A percentile compares a stretch with the other conserved stretches of the same genome.
These are phyloP conservation scores for Boletus barrowsii DNA, from an alignment of 768 basidiomycete species.

Conservation along the genomic window DNA sequence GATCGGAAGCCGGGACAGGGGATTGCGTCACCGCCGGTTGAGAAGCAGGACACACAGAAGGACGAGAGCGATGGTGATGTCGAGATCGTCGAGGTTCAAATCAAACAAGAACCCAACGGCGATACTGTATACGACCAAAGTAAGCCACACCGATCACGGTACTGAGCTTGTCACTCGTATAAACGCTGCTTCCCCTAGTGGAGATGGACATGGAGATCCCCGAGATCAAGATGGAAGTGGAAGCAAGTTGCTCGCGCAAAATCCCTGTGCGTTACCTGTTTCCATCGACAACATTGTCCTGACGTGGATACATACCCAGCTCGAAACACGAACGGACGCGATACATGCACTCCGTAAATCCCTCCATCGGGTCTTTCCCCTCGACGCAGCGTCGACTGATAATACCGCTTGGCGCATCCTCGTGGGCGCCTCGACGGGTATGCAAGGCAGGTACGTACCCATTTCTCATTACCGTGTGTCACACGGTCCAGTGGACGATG, in stretches of 20 bases:
- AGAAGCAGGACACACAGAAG: neutral
- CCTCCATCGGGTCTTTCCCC: constrained; percentile 28
- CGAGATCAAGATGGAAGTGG: constrained; percentile 36
- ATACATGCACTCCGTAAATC: constrained; percentile 40
- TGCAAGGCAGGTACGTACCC: constrained; percentile 24
- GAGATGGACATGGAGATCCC: constrained; percentile 20
- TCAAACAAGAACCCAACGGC: neutral
- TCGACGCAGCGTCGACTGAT: constrained; percentile 6
- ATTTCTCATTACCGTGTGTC: too few species aligned
- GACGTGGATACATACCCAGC: constrained; percentile 23
- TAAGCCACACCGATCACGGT: neutral
- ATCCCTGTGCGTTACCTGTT: constrained; percentile 32
- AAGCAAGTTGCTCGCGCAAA: constrained; percentile 41
- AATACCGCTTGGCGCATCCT: constrained; percentile 27
- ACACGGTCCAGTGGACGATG: too few species aligned
- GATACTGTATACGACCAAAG: neutral
- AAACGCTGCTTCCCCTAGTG: neutral
- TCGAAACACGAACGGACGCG: constrained; percentile 32
- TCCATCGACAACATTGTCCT: neutral
- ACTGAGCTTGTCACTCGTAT: neutral
- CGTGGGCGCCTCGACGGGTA: constrained; percentile 9
- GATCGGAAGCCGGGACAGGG: neutral
- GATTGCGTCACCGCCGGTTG: neutral
- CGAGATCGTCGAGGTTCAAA: constrained; percentile 10
- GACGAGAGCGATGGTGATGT: constrained; percentile 1